phyloP scores from a whole-genome alignment of 1,139 yeast species.

The Dujonia santamariae region DNA sequence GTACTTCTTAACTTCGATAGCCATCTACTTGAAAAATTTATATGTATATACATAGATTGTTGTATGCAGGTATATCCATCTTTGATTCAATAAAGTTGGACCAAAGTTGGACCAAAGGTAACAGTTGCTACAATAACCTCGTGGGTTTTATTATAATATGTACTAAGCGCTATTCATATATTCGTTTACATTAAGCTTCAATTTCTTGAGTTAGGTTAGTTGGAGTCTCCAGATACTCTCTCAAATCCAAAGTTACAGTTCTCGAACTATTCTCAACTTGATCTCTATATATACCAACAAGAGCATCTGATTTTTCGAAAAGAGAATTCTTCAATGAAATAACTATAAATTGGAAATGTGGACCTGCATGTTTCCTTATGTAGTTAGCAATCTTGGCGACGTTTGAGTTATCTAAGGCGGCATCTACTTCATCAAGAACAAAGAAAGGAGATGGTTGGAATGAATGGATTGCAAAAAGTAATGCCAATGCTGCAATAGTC shows the following conservation, averaged over 20 bases:
- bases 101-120: too few relatives aligned
- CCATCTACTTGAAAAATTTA: too few relatives aligned
- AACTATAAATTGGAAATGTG: constrained; percentile 86
- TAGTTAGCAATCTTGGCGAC: constrained; percentile 84
- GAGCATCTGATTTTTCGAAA: constrained; percentile 84
- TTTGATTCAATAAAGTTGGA: too few relatives aligned
- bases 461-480: constrained; percentile 87
- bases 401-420: constrained; percentile 89
- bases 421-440: constrained; percentile 95
- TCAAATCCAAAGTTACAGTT: constrained; percentile 71
- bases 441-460: constrained; percentile 94
- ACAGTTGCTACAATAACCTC: too few relatives aligned
- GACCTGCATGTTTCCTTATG: constrained; percentile 72
- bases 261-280: constrained; percentile 73
- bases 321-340: constrained; percentile 86
- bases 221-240: constrained; percentile 47
- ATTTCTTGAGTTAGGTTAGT: not conserved
- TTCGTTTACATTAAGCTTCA: not conserved
- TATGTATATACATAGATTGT: too few relatives aligned
- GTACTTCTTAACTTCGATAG: too few relatives aligned
- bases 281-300: constrained; percentile 91
- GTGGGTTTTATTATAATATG: too few relatives aligned
- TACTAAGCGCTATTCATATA: too few relatives aligned
- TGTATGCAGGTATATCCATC: too few relatives aligned
- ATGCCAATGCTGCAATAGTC: constrained; percentile 92